Conservation (phyloP, 352 stramenopile genomes). For the Pythium myriotylum region DNA sequence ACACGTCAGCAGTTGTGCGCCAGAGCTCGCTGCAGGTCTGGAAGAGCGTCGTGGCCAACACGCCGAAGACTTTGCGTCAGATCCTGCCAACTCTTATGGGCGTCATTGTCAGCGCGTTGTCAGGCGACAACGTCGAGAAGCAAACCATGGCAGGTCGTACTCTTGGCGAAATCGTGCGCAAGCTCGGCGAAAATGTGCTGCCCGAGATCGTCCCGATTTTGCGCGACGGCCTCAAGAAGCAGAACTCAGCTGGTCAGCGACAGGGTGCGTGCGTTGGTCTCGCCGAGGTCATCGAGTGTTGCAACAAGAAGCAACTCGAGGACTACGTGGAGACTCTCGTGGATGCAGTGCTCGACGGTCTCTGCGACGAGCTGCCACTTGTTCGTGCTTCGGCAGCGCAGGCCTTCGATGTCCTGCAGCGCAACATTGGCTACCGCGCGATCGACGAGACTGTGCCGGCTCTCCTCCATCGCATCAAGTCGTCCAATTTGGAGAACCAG, state of each 20-base stretch:
- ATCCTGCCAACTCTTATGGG: constrained; percentile 97
- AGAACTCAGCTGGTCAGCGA: constrained; percentile 66
- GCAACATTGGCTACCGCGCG: constrained; percentile 93
- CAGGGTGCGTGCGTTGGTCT: constrained; percentile 98
- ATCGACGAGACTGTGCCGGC: constrained; percentile 98
- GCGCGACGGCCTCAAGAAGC: constrained; percentile 88
- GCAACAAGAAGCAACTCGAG: constrained; percentile 95
- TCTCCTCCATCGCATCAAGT: constrained; percentile 94
- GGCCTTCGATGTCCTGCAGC: constrained; percentile 97
- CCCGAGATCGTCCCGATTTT: constrained; percentile 98
- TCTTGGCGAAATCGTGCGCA: constrained; percentile 98
- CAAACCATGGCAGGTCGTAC: constrained; percentile 91
- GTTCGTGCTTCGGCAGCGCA: constrained; percentile 93
- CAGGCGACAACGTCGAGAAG: constrained; percentile 88
- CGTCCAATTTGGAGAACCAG: constrained; percentile 58
- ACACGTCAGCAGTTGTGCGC: constrained; percentile 96
- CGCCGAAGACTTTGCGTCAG: constrained; percentile 96
- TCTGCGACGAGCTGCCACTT: constrained; percentile 94
- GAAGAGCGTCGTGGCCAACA: constrained; percentile 99
- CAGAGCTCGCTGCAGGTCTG: constrained; percentile 97
- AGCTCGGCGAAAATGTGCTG: constrained; percentile 98
- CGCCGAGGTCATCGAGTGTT: constrained; percentile 97
- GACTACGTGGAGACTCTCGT: constrained; percentile 98
- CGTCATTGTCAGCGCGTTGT: constrained; percentile 96
- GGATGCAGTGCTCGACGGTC: constrained; percentile 95